Conservation (phyloP, 192 early-diverging fungal species). For the Umbelopsis sp. region DNA sequence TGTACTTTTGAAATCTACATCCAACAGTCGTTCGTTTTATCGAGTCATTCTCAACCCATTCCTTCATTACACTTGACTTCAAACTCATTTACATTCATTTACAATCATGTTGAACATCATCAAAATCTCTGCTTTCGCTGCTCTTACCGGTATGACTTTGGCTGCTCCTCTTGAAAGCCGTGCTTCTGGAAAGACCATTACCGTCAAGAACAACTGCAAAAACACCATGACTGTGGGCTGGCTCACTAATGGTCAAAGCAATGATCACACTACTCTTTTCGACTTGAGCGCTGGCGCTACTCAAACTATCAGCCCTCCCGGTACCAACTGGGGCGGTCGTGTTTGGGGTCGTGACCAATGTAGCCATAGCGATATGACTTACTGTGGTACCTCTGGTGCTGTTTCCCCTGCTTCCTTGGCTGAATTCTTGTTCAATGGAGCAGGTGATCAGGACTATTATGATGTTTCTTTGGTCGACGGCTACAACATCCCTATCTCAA, state of each 20-base stretch:
- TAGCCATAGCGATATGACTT: not conserved
- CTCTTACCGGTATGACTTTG: not conserved
- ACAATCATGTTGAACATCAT: slow-evolving; percentile 17
- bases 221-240: slow-evolving; percentile 1
- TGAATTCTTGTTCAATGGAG: slow-evolving; percentile 32
- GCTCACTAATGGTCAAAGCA: slow-evolving; percentile 24
- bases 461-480: slow-evolving; percentile 41
- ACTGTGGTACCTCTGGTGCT: slow-evolving; percentile 31
- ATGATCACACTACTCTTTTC: slow-evolving; percentile 14
- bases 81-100: slow-evolving; percentile 3
- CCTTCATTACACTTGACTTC: not conserved
- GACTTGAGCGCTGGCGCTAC: slow-evolving; percentile 18
- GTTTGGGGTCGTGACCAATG: slow-evolving; percentile 35
- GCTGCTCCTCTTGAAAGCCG: slow-evolving; percentile 4
- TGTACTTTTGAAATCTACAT: not conserved
- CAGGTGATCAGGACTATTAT: slow-evolving; percentile 23
- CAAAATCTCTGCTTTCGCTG: slow-evolving; percentile 3
- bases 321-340: slow-evolving; percentile 30
- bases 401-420: slow-evolving; percentile 34
- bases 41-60: slow-evolving; percentile 9
- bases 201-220: slow-evolving; percentile 29
- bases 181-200: slow-evolving; percentile 6
- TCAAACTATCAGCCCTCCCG: not conserved
- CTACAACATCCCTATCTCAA: slow-evolving; percentile 34
- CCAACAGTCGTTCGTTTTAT: not conserved